These are phyloP conservation scores for Phytophthora megakarya DNA, from an alignment of 352 stramenopile genomes.

Conservation along the genomic window DNA sequence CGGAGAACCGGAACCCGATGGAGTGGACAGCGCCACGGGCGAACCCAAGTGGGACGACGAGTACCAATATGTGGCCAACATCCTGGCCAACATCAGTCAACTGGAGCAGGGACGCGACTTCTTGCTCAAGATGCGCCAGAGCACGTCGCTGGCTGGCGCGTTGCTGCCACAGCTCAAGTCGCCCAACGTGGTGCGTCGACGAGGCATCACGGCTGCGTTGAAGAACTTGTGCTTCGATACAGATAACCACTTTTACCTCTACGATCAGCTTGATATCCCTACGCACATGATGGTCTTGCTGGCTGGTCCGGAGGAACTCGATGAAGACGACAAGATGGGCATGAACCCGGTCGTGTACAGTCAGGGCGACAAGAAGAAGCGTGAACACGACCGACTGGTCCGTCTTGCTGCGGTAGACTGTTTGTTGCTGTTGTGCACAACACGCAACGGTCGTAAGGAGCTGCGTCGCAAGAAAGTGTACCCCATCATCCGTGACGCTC, in stretches of 20 bases:
- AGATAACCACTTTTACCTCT: constrained; percentile 89
- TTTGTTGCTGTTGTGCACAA: constrained; percentile 80
- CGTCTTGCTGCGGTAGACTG: constrained; percentile 75
- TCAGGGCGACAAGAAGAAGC: constrained; percentile 83
- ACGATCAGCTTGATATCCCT: constrained; percentile 83
- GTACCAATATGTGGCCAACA: constrained; percentile 88
- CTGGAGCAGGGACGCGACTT: constrained; percentile 81
- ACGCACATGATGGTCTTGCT: constrained; percentile 82
- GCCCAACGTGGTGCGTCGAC: constrained; percentile 80
- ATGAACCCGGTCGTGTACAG: constrained; percentile 82
- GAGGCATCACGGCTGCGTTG: constrained; percentile 64
- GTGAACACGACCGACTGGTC: constrained; percentile 75
- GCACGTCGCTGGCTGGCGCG: constrained; percentile 64
- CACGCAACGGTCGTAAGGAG: constrained; percentile 75
- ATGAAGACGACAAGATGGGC: constrained; percentile 79
- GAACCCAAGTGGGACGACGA: constrained; percentile 89
- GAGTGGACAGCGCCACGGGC: constrained; percentile 64
- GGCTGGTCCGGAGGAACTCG: constrained; percentile 71
- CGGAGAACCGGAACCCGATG: constrained; percentile 76
- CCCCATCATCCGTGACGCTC: constrained; percentile 82
- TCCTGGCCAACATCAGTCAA: constrained; percentile 86
- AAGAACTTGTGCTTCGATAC: constrained; percentile 90
- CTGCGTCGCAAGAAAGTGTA: constrained; percentile 88
- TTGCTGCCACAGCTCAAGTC: constrained; percentile 82
- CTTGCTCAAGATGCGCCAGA: constrained; percentile 72